Base-by-base conservation (phyloP, 345 rosid genomes). In the Gossypium rotundifolium region DNA sequence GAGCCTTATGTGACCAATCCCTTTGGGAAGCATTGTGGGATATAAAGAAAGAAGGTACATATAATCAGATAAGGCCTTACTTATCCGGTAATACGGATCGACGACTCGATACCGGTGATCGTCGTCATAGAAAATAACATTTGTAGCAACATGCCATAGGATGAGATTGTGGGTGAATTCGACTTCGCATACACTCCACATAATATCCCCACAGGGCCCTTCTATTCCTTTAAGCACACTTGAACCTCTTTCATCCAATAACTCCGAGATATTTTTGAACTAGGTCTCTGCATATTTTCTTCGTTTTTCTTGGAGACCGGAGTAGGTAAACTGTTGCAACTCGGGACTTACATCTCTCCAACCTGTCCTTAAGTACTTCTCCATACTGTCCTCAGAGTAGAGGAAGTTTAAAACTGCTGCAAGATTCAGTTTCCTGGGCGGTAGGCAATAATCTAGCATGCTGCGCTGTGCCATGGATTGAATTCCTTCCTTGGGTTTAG, bases 141-240 rank as follows among this genome's bases (percentile, higher is more conserved):
- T 62, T 17, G 83, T 75, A 33, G 83, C 83, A 0, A 84, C 60
- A 22, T 84, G 84, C 84, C 81, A 81, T 1, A 75, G 8, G 25
- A 81, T 73, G 5, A 84, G 58, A 61, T 78, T 61, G 14, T 58
- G 72, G 23, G 72, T 60, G 14, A 82, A 82, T 40, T 77, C 81
- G 7, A 38, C 65, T 0, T 69, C 59, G 1, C 4, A 11, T 49
- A 68, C 23, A 61, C 80, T 69, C 55, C 70, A 66, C 4, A 5
- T 51, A 40, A 75, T 9, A n/a, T 27, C 63, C 2, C 0, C 6
- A 29, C 0, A 29, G 1, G 0, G 0, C 0, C 0, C 1, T 29
- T 0, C 38, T 0, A 4, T 29, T 29, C 38, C 1, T 4, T 40
- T 11, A 14, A 45, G 29, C 23, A 72, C 65, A 3, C 16, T 7